phyloP scores from a whole-genome alignment of 2,329 filamentous ascomycete species.

The Pseudophaeomoniella oleicola region DNA sequence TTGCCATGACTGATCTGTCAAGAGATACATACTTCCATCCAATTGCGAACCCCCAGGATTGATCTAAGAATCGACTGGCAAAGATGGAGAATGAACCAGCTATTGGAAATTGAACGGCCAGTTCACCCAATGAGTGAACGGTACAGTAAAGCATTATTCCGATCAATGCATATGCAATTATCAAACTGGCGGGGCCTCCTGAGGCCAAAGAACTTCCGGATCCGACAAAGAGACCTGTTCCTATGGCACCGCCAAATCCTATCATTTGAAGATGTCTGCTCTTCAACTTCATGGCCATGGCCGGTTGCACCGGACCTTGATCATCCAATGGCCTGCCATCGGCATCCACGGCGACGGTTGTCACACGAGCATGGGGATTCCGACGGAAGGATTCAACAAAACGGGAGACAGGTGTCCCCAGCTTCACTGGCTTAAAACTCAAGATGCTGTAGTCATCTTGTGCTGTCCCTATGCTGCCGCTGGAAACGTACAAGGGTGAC shows the following conservation, averaged over 20 bases:
- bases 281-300: conserved; percentile 44
- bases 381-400: conserved; percentile 28
- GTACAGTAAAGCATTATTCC: conserved; percentile 83
- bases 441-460: not conserved
- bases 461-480: too few relatives aligned
- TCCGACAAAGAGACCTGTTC: conserved; percentile 74
- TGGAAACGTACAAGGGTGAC: not conserved
- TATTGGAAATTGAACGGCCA: conserved; percentile 82
- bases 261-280: conserved; percentile 91
- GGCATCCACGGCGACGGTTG: conserved; percentile 24
- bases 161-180: conserved; percentile 63
- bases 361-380: conserved; percentile 26
- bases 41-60: conserved; percentile 91
- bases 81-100: conserved; percentile 85
- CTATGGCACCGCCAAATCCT: conserved; percentile 52
- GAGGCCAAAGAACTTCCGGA: conserved; percentile 55
- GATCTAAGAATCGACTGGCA: conserved; percentile 84
- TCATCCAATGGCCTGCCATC: conserved; percentile 47
- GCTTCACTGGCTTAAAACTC: not conserved
- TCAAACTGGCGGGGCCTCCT: conserved; percentile 62
- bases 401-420: conserved; percentile 7
- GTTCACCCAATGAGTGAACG: conserved; percentile 77
- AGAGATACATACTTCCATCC: conserved; percentile 61
- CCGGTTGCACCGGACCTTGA: conserved; percentile 52
- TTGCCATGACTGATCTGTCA: not conserved